These are phyloP conservation scores for Penicillium sp. DNA, from an alignment of 2,329 filamentous ascomycete species.

Conservation along the genomic window DNA sequence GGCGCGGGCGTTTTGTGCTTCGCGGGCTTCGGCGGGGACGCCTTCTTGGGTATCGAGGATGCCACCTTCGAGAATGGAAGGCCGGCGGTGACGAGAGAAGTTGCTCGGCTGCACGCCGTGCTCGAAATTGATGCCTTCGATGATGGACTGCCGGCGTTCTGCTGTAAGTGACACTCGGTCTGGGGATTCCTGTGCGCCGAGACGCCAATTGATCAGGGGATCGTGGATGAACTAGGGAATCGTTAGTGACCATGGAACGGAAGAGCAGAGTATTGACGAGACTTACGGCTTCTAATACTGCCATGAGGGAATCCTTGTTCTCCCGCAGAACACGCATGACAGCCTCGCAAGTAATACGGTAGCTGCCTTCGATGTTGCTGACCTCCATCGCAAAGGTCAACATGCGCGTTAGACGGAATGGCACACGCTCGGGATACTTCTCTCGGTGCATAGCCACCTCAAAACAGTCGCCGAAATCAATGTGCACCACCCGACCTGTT, in stretches of 20 bases:
- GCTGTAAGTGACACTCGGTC: conserved; percentile 57
- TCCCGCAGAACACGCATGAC: conserved; percentile 95
- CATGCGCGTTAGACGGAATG: conserved; percentile 97
- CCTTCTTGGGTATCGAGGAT: conserved; percentile 43
- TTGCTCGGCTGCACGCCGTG: conserved; percentile 59
- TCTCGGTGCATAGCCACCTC: conserved; percentile 99
- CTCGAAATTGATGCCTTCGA: conserved; percentile 47
- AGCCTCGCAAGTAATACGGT: conserved; percentile 95
- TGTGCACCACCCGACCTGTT: conserved; percentile 95
- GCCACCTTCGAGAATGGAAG: conserved; percentile 62
- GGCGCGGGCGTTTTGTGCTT: conserved; percentile 89
- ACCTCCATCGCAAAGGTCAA: conserved; percentile 99
- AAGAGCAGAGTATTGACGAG: background rate
- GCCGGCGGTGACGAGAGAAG: conserved; percentile 60
- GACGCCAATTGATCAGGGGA: conserved; percentile 94
- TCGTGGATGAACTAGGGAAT: conserved; percentile 85
- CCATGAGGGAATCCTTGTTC: conserved; percentile 98
- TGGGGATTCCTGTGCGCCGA: conserved; percentile 61
- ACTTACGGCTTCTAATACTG: conserved; percentile 90
- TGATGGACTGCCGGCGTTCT: conserved; percentile 58
- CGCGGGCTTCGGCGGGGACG: conserved; percentile 48
- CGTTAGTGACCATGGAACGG: conserved; percentile 4
- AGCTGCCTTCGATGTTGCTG: conserved; percentile 98
- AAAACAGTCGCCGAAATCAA: conserved; percentile 99
- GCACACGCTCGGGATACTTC: conserved; percentile 95